Evolutionary conservation across 2,329 filamentous ascomycete genomes (phyloP).

Genomic region (Graphilbum fragrans): DNA sequence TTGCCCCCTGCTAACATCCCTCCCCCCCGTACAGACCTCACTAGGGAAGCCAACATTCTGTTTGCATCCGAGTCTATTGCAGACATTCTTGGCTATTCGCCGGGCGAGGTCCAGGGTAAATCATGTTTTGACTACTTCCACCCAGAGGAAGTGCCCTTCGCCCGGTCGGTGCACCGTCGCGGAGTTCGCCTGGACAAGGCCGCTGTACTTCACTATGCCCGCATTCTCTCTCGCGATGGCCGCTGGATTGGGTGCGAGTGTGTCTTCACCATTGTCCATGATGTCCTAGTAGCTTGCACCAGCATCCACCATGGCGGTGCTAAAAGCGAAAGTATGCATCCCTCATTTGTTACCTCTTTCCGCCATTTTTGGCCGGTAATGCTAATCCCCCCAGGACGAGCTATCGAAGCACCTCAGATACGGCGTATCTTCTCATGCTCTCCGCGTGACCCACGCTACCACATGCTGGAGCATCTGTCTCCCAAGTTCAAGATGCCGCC

Average conservation of each 20-base stretch:
- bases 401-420: conserved; percentile 64
- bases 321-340: conserved; percentile 58
- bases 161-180: conserved; percentile 58
- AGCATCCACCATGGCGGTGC: conserved; percentile 60
- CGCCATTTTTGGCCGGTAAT: neutral
- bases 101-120: conserved; percentile 61
- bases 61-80: conserved; percentile 75
- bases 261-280: conserved; percentile 79
- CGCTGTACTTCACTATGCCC: conserved; percentile 70
- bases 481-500: conserved; percentile 60
- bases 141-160: conserved; percentile 66
- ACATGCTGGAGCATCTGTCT: conserved; percentile 79
- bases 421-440: conserved; percentile 72
- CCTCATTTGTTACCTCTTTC: conserved; percentile 1
- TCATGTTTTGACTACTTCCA: conserved; percentile 84
- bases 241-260: conserved; percentile 74
- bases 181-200: conserved; percentile 73
- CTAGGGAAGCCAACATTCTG: conserved; percentile 63
- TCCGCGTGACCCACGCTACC: conserved; percentile 71
- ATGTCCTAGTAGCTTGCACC: conserved; percentile 76
- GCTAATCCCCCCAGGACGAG: conserved; percentile 45
- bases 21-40: conserved; percentile 46
- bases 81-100: conserved; percentile 71
- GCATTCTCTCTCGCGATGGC: conserved; percentile 55
- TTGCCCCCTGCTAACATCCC: neutral